Percentiles rank a stretch among this genome's conserved stretches.
phyloP scores from a whole-genome alignment of 2,329 filamentous ascomycete species.

The Pestalotiopsis sp. region DNA sequence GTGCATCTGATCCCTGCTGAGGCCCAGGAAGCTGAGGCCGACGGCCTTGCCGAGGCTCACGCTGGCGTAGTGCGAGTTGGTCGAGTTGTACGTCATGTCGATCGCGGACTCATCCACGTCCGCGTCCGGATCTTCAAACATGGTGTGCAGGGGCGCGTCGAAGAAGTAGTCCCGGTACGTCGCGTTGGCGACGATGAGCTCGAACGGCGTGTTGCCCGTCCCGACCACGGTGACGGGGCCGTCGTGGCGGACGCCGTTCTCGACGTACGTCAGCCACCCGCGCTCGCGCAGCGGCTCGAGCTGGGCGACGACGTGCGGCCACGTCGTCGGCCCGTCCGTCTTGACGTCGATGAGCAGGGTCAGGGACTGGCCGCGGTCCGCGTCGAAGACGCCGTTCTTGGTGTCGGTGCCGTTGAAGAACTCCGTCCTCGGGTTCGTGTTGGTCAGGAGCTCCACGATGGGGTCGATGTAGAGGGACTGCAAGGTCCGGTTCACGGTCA shows the following conservation, averaged over 20 bases:
- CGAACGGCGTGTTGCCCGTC: slow-evolving; percentile 65
- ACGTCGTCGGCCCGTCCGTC: slow-evolving; percentile 52
- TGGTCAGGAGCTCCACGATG: slow-evolving; percentile 58
- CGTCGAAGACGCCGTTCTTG: slow-evolving; percentile 57
- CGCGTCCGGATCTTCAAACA: slow-evolving; percentile 36
- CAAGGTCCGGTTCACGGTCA: slow-evolving; percentile 60
- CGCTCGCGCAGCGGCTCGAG: slow-evolving; percentile 60
- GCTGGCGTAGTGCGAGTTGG: slow-evolving; percentile 63
- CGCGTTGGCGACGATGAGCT: slow-evolving; percentile 51
- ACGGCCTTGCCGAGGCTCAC: slow-evolving; percentile 51
- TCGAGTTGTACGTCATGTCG: slow-evolving; percentile 37
- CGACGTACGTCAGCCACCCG: slow-evolving; percentile 58
- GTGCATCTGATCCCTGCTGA: slow-evolving; percentile 42
- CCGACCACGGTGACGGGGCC: slow-evolving; percentile 69
- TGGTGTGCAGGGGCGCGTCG: slow-evolving; percentile 60
- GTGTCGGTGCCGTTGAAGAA: slow-evolving; percentile 42
- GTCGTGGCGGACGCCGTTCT: slow-evolving; percentile 49
- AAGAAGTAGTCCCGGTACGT: slow-evolving; percentile 65
- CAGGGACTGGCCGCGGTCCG: slow-evolving; percentile 53
- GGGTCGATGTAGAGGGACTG: slow-evolving; percentile 66
- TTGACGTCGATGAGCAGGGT: slow-evolving; percentile 73
- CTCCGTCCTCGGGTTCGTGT: slow-evolving; percentile 49
- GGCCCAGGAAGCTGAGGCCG: slow-evolving; percentile 44
- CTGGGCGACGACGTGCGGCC: slow-evolving; percentile 53
- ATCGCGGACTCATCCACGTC: slow-evolving; percentile 8